phyloP scores from a whole-genome alignment of 257 asterid species.

The Nicotiana benthamiana region DNA sequence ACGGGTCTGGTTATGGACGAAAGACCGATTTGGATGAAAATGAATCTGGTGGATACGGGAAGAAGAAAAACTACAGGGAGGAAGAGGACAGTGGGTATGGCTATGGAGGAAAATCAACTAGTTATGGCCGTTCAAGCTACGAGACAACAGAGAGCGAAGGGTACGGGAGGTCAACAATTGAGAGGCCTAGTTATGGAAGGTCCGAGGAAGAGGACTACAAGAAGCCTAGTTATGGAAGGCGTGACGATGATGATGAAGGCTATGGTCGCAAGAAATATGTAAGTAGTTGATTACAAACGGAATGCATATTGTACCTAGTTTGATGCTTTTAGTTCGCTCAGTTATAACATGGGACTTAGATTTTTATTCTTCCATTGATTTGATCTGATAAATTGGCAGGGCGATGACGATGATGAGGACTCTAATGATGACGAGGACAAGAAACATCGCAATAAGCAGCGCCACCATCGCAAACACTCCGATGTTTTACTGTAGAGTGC shows the following conservation, averaged over 20 bases:
- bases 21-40: not conserved
- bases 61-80: slow-evolving; percentile 21
- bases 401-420: slow-evolving; percentile 15
- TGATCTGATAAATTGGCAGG: slow-evolving; percentile 21
- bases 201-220: slow-evolving; percentile 43
- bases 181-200: slow-evolving; percentile 17
- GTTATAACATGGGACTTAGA: not conserved
- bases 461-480: slow-evolving; percentile 32
- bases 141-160: slow-evolving; percentile 10
- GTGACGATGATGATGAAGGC: slow-evolving; percentile 28
- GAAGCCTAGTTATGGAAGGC: slow-evolving; percentile 48
- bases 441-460: slow-evolving; percentile 9
- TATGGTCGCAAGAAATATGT: slow-evolving; percentile 79
- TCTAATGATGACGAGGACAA: slow-evolving; percentile 26
- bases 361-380: not conserved
- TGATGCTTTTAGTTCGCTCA: not conserved
- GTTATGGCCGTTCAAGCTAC: slow-evolving; percentile 5
- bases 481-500: slow-evolving; percentile 19
- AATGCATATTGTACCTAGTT: not conserved
- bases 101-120: not conserved
- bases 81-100: slow-evolving; percentile 7
- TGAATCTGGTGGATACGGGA: slow-evolving; percentile 6
- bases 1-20: not conserved
- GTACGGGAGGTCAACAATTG: not conserved
- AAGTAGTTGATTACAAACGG: slow-evolving; percentile 8